Evolutionary conservation across 2,329 filamentous ascomycete species (phyloP).

Genomic region (Calonectria multiphialidica): DNA sequence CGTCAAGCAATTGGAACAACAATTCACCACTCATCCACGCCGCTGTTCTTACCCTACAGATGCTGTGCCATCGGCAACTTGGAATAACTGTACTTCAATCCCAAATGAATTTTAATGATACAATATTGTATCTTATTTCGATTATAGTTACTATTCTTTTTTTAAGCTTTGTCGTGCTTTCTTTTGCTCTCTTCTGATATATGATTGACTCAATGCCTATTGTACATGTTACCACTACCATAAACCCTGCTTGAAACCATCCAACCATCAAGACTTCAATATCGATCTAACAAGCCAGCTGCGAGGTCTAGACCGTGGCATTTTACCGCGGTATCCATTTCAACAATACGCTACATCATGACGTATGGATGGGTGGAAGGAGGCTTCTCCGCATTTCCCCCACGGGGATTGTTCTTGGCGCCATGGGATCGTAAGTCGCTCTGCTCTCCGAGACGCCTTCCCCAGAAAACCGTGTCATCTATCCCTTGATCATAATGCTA

Average conservation of each 20-base stretch:
- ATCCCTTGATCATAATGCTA: not conserved
- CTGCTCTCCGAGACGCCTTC: not conserved
- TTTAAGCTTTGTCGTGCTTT: too few relatives aligned
- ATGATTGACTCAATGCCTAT: too few relatives aligned
- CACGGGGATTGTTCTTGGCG: not conserved
- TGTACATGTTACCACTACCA: too few relatives aligned
- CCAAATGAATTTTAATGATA: not conserved
- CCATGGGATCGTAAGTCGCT: not conserved
- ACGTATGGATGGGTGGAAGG: not conserved
- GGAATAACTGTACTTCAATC: too few relatives aligned
- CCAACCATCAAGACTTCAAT: too few relatives aligned
- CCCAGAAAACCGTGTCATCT: not conserved
- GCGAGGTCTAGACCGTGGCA: not conserved
- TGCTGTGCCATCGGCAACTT: too few relatives aligned
- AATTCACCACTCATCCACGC: not conserved
- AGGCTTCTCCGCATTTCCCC: slow-evolving; percentile 1
- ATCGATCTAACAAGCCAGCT: not conserved
- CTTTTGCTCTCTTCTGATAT: too few relatives aligned
- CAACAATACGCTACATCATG: not conserved
- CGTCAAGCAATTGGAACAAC: not conserved
- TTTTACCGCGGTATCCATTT: not conserved
- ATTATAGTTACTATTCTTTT: too few relatives aligned
- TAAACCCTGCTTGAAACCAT: too few relatives aligned
- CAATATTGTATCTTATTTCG: too few relatives aligned
- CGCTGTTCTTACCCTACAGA: not conserved